Base-by-base conservation (phyloP, 73 alveolate species). In the Blepharisma stoltei region DNA sequence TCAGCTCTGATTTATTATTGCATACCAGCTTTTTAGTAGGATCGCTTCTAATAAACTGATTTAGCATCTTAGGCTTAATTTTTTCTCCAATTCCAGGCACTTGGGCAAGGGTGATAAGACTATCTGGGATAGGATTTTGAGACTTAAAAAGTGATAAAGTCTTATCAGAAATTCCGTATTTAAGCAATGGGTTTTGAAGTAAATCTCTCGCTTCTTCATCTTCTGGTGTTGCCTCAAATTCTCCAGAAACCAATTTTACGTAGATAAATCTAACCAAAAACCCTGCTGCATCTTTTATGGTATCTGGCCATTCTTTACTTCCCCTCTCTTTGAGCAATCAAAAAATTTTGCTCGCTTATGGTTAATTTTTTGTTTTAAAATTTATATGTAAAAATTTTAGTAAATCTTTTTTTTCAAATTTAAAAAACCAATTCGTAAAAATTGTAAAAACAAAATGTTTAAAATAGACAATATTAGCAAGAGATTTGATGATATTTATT, bases 101-200 rank as follows among this genome's bases (percentile, higher is more conserved):
- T 60, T n/a, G 0, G 14, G 47, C 0, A 60, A 60, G 5, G 0
- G 23, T 5, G 6, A 20, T 1, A 1, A 60, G 5, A 18, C 1
- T 18, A 1, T 60, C 73, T 8, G 14, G 14, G 14, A 60, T 14
- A 60, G 73, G 73, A 8, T 1, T 38, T 20, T n/a, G 73, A 5
- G 73, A 2, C 46, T 60, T 60, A 1, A 60, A n/a, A 25, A 60
- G 2, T 20, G 73, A 0, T 25, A 60, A 25, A 25, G 14, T 2
- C 46, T 60, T 60, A 25, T 60, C 73, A 1, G 14, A 47, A 3
- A 60, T 60, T 38, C 73, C 73, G 5, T 60, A 60, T 38, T 14
- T 60, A 1, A 60, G 23, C 47, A 60, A 5, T 18, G 73, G 73
- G 23, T 5, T 0, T 5, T 60, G 1, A 14, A 60, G 23, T 1